Evolutionary conservation across 257 asterid species (phyloP).

Genomic region (Leonotis leonurus): DNA sequence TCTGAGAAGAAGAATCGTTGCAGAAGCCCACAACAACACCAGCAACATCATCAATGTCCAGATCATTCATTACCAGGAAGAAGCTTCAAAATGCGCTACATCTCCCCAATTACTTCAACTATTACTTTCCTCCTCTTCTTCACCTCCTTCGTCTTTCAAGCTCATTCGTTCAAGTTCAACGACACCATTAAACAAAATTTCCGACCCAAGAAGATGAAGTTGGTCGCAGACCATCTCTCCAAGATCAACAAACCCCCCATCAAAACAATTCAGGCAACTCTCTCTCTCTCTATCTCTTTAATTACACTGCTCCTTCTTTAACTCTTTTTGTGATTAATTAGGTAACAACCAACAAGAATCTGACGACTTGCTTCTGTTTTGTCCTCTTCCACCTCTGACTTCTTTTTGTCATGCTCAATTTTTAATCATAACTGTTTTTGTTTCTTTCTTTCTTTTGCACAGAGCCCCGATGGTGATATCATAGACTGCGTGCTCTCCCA

Average conservation of each 20-base stretch:
- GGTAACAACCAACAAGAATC: background rate
- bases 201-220: constrained; percentile 47
- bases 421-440: background rate
- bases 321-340: too few species aligned
- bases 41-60: constrained; percentile 35
- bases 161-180: constrained; percentile 28
- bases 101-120: constrained; percentile 44
- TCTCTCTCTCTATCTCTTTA: background rate
- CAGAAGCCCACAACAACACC: constrained; percentile 32
- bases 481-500: constrained; percentile 76
- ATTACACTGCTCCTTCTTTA: too few species aligned
- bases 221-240: constrained; percentile 46
- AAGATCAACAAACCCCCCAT: constrained; percentile 68
- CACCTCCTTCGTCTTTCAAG: constrained; percentile 43
- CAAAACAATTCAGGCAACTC: constrained; percentile 65
- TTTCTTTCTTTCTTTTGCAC: constrained; percentile 1
- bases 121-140: constrained; percentile 49
- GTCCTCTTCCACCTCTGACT: background rate
- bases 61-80: constrained; percentile 21
- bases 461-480: constrained; percentile 95
- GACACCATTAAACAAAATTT: constrained; percentile 38
- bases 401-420: constrained; percentile 10
- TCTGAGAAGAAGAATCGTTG: background rate
- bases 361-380: background rate
- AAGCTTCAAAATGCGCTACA: constrained; percentile 37